Evolutionary conservation across 495 filamentous ascomycete genomes (phyloP).

Genomic region (Xylaria curta): DNA sequence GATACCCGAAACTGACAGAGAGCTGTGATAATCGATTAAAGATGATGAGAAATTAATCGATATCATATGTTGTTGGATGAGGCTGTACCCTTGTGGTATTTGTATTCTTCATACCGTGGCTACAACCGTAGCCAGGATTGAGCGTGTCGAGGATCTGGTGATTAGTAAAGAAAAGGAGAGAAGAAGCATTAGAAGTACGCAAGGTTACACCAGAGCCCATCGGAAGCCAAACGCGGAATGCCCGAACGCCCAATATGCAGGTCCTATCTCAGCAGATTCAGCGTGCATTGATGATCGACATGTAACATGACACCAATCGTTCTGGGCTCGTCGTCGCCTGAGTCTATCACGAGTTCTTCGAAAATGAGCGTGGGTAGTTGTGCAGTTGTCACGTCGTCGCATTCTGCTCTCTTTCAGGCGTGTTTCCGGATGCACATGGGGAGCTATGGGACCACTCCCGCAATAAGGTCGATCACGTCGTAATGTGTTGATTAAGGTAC

Average conservation of each 20-base stretch:
- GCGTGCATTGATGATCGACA: slow-evolving; percentile 17
- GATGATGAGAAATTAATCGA: not conserved
- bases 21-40: not conserved
- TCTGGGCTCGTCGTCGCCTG: slow-evolving; percentile 6
- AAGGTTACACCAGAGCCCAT: slow-evolving; percentile 1
- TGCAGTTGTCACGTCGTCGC: slow-evolving; percentile 7
- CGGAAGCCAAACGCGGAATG: slow-evolving; percentile 22
- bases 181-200: not conserved
- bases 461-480: not conserved
- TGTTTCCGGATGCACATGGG: not conserved
- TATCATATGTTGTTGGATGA: not conserved
- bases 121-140: not conserved
- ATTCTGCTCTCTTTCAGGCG: not conserved
- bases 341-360: not conserved
- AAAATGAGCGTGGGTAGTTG: not conserved
- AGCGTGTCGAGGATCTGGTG: not conserved
- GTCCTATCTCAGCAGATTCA: slow-evolving; percentile 13
- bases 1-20: not conserved
- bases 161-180: slow-evolving; percentile 7
- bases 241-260: slow-evolving; percentile 7
- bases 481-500: not conserved
- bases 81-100: not conserved
- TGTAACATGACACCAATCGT: not conserved
- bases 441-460: not conserved
- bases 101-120: not conserved